Evolutionary conservation across 2,329 filamentous ascomycete genomes (phyloP).

Genomic region (Penicillium sp.): DNA sequence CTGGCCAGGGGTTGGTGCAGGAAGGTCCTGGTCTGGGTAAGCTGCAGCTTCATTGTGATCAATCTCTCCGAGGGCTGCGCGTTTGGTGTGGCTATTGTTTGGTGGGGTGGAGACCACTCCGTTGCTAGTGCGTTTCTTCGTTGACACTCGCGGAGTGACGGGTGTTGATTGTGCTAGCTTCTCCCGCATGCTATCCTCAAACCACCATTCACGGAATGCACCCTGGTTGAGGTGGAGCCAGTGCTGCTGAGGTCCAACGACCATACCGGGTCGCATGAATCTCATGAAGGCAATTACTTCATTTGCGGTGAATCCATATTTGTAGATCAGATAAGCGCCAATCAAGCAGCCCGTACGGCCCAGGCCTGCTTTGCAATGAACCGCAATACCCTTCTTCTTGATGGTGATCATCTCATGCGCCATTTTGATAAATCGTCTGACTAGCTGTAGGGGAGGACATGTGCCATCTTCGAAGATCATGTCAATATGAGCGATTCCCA

Average conservation of each 20-base stretch:
- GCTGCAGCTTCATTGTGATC: slow-evolving; percentile 68
- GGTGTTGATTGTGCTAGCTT: slow-evolving; percentile 68
- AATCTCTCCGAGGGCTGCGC: slow-evolving; percentile 90
- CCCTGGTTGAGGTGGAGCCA: slow-evolving; percentile 98
- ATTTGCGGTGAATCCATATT: slow-evolving; percentile 94
- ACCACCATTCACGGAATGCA: slow-evolving; percentile 98
- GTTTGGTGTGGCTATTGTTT: slow-evolving; percentile 70
- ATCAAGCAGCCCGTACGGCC: slow-evolving; percentile 95
- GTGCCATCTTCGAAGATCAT: slow-evolving; percentile 99
- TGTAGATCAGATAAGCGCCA: slow-evolving; percentile 95
- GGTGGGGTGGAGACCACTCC: slow-evolving; percentile 79
- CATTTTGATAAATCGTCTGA: slow-evolving; percentile 90
- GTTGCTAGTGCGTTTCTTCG: slow-evolving; percentile 63
- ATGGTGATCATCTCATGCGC: slow-evolving; percentile 92
- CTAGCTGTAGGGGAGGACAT: slow-evolving; percentile 83
- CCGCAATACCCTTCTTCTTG: slow-evolving; percentile 88
- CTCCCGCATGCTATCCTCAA: slow-evolving; percentile 74
- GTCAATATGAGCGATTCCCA: slow-evolving; percentile 93
- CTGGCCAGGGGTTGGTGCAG: slow-evolving; percentile 91
- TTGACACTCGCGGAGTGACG: slow-evolving; percentile 54
- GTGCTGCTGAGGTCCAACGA: slow-evolving; percentile 96
- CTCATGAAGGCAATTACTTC: slow-evolving; percentile 98
- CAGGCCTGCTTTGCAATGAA: slow-evolving; percentile 97
- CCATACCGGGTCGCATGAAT: slow-evolving; percentile 98
- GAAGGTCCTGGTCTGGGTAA: slow-evolving; percentile 75